Percentiles rank a stretch among this genome's conserved stretches.
Evolutionary conservation across 441 rosid species (phyloP).

Genomic region (Pelargonium australe): DNA sequence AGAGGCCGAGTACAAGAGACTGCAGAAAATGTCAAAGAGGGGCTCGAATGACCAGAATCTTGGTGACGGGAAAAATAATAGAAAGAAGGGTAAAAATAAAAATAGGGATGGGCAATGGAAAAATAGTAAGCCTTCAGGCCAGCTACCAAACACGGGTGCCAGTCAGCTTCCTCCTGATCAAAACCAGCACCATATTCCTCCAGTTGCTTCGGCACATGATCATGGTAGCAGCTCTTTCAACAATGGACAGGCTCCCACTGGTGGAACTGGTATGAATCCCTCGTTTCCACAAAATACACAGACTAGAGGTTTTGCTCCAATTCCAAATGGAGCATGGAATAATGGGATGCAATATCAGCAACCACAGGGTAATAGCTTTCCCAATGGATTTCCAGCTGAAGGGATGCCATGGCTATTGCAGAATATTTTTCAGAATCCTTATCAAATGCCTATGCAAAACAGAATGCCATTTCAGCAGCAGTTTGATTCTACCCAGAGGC

Average conservation of each 20-base stretch:
- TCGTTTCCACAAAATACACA: constrained; percentile 34
- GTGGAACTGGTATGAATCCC: constrained; percentile 27
- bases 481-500: constrained; percentile 41
- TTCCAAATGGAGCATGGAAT: constrained; percentile 35
- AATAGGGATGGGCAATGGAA: constrained; percentile 42
- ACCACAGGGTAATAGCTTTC: constrained; percentile 22
- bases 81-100: constrained; percentile 35
- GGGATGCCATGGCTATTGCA: constrained; percentile 42
- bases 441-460: constrained; percentile 43
- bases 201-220: constrained; percentile 24
- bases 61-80: constrained; percentile 39
- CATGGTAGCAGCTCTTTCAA: constrained; percentile 30
- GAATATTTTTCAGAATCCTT: constrained; percentile 42
- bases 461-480: constrained; percentile 47
- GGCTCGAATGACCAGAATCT: constrained; percentile 38
- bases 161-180: constrained; percentile 23
- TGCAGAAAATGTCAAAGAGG: constrained; percentile 66
- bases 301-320: constrained; percentile 25
- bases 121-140: constrained; percentile 26
- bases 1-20: constrained; percentile 71
- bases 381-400: constrained; percentile 35
- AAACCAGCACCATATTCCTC: constrained; percentile 21
- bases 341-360: constrained; percentile 30
- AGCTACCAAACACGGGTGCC: constrained; percentile 25
- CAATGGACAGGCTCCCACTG: constrained; percentile 22